These are phyloP conservation scores for Eucalyptus microcorys DNA, from an alignment of 345 rosid species.

Conservation along the genomic window DNA sequence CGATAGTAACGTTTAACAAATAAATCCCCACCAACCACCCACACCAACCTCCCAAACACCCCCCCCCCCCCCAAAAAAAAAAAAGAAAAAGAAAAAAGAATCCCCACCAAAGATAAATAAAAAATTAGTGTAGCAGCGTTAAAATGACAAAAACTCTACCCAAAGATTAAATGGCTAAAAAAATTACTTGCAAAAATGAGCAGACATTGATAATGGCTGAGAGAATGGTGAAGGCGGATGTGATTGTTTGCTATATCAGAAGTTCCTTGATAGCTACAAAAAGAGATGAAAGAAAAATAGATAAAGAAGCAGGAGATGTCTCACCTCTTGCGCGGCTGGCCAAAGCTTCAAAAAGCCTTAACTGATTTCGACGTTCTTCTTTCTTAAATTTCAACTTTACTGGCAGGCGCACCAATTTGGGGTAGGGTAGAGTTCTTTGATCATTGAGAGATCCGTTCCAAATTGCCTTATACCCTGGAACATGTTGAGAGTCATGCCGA, in stretches of 20 bases:
- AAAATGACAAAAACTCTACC: not conserved
- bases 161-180: not conserved
- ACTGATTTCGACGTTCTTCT: conserved; percentile 59
- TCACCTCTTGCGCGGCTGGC: conserved; percentile 42
- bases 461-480: conserved; percentile 56
- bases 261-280: not conserved
- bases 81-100: not conserved
- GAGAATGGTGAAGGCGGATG: not conserved
- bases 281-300: not conserved
- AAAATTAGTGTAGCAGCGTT: not conserved
- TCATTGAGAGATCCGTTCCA: conserved; percentile 63
- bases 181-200: not conserved
- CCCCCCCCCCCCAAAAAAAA: too few relatives aligned
- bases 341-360: conserved; percentile 48
- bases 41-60: not conserved
- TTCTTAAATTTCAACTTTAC: conserved; percentile 57
- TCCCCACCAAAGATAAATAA: not conserved
- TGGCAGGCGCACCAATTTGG: conserved; percentile 50
- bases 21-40: not conserved
- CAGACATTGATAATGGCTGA: not conserved
- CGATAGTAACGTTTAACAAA: not conserved
- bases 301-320: not conserved
- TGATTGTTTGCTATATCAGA: not conserved
- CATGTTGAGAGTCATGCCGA: not conserved
- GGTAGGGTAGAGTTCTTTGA: conserved; percentile 61